Evolutionary conservation across 1,284 basidiomycete genomes (phyloP), one percentile per base, ranked within the genome.

Genomic region (Trametes polyzona): DNA sequence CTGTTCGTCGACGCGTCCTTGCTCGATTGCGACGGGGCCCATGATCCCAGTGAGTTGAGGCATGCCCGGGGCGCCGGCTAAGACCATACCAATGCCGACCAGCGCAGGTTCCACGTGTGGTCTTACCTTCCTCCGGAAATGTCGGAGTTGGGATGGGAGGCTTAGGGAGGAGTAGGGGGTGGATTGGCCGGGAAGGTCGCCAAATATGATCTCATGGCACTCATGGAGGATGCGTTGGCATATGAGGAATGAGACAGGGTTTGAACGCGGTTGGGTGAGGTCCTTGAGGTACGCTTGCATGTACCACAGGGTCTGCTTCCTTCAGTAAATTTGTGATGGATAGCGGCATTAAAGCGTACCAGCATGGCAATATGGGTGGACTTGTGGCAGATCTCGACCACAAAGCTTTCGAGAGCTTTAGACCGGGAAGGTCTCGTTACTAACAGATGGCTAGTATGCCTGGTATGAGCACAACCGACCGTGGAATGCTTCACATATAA

Each of bases 141-240:
- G 82, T 21, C 79, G 80, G 11, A 80, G 75, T 32, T 75, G 74
- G 29, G 74, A 71, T 24, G 80, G 78, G 8, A 84, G 68, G 55
- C 71, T 76, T 52, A 88, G 67, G 57, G 79, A 72, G 53, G 83
- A 75, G 75, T 92, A 94, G 4, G 93, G 90, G 12, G 83, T 80
- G 29, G 53, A 74, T 11, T 87, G 83, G 27, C 84, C 78, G 8
- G 93, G 86, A 24, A 90, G 82, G 73, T 98, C 94, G 58, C 91
- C 87, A 72, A 98, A 99, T 68, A 99, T 96, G 71, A 98, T 95
- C 76, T 96, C 91, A 76, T 99, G 96, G 71, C 96, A 97, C 71
- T 87, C 85, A 71, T 95, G 94, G 61, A 98, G 80, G 47, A 96
- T 86, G 57, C 97, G 86, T 74, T 96, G 94, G 75, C 97, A 99